Evolutionary conservation across 148 eudicot species (phyloP).

Genomic region (Rhododendron ferrugineum): DNA sequence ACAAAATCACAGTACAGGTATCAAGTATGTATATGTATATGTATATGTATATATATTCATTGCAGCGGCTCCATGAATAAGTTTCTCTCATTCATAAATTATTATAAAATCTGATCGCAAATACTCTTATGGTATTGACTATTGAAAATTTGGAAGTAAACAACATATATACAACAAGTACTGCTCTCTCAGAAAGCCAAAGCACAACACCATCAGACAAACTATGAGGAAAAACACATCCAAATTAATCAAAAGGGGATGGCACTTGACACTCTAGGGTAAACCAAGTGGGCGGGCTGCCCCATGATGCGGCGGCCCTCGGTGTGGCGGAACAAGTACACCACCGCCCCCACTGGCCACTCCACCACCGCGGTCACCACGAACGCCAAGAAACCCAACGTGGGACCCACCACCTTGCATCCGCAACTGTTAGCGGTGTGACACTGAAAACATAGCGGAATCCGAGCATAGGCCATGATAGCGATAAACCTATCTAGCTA

Average conservation of each 20-base stretch:
- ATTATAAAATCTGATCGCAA: no score
- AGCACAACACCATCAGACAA: no score
- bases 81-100: no score
- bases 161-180: no score
- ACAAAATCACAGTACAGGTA: no score
- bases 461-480: not conserved
- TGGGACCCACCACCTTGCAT: not conserved
- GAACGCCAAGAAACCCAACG: not conserved
- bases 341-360: not conserved
- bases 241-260: not conserved
- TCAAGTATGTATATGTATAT: no score
- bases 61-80: no score
- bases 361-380: not conserved
- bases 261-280: not conserved
- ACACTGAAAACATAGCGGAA: not conserved
- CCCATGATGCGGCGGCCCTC: not conserved
- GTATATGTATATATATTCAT: no score
- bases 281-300: not conserved
- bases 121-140: no score
- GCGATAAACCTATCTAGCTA: no score
- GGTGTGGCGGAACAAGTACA: not conserved
- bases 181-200: no score
- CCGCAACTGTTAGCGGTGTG: not conserved
- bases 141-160: no score
- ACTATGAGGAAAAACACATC: not conserved